Evolutionary conservation across 2,329 filamentous ascomycete genomes (phyloP).

Genomic region (Cercospora zeina): DNA sequence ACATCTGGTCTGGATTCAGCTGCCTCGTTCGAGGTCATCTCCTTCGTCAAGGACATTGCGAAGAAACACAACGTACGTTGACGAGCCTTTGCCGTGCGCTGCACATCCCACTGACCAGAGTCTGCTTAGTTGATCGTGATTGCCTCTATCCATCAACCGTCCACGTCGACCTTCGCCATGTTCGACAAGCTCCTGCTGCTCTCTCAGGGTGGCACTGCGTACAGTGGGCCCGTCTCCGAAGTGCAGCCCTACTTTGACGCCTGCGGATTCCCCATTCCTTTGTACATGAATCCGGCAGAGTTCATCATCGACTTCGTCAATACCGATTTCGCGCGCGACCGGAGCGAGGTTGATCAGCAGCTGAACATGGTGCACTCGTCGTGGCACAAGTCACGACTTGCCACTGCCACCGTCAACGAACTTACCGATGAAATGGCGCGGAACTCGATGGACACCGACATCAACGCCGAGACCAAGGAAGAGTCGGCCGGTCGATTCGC

Average conservation of each 20-base stretch:
- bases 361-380: constrained; percentile 56
- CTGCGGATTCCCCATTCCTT: constrained; percentile 63
- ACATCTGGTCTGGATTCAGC: constrained; percentile 81
- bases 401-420: constrained; percentile 40
- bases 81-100: background rate
- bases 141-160: constrained; percentile 83
- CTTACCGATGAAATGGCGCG: constrained; percentile 42
- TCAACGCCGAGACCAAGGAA: constrained; percentile 36
- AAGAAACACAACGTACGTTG: constrained; percentile 61
- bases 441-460: constrained; percentile 38
- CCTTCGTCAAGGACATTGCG: constrained; percentile 67
- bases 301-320: constrained; percentile 77
- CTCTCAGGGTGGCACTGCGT: constrained; percentile 68
- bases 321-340: constrained; percentile 66
- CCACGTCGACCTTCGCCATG: constrained; percentile 72
- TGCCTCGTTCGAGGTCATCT: constrained; percentile 73
- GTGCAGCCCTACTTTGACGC: constrained; percentile 64
- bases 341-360: constrained; percentile 49
- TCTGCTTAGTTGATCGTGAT: constrained; percentile 67
- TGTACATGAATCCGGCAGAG: constrained; percentile 76
- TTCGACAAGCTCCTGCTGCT: constrained; percentile 79
- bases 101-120: background rate
- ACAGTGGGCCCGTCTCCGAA: constrained; percentile 64
- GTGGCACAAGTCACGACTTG: constrained; percentile 56
- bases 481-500: constrained; percentile 49